phyloP scores from a whole-genome alignment of 225 moss, liverwort and hornwort species.

The Anthoceros angustus region DNA sequence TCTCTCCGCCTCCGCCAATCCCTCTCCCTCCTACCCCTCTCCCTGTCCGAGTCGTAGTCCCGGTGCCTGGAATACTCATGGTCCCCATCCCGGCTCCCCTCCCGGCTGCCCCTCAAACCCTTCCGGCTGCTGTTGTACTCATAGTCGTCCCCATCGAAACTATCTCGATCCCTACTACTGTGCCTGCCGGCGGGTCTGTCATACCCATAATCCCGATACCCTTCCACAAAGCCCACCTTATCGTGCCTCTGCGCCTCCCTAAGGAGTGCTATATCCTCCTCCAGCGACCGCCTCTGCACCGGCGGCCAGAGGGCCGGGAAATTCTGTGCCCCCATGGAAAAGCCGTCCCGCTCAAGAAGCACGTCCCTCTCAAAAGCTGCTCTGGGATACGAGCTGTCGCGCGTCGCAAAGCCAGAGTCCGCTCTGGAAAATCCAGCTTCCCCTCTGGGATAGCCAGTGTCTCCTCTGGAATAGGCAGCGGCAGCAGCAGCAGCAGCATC shows the following conservation, averaged over 20 bases:
- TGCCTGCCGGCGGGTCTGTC: slow-evolving; percentile 42
- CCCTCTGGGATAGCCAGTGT: not conserved
- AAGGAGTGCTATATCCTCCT: slow-evolving; percentile 62
- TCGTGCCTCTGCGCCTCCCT: slow-evolving; percentile 69
- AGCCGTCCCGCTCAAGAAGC: slow-evolving; percentile 54
- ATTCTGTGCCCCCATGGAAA: slow-evolving; percentile 19
- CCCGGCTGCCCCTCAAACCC: slow-evolving; percentile 44
- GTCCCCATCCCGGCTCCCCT: slow-evolving; percentile 62
- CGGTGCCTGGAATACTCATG: slow-evolving; percentile 48
- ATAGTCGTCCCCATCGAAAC: slow-evolving; percentile 64
- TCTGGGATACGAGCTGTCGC: slow-evolving; percentile 53
- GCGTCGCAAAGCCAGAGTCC: slow-evolving; percentile 2
- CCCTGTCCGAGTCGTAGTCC: slow-evolving; percentile 53
- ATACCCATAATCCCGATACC: slow-evolving; percentile 27
- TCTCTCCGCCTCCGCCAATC: slow-evolving; percentile 65
- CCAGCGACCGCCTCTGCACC: slow-evolving; percentile 61
- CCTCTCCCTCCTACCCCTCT: slow-evolving; percentile 56
- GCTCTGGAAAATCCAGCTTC: not conserved
- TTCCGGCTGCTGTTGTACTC: slow-evolving; percentile 44
- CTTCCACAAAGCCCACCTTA: slow-evolving; percentile 48
- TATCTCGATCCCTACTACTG: slow-evolving; percentile 56
- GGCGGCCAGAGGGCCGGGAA: slow-evolving; percentile 61
- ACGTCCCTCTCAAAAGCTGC: slow-evolving; percentile 48
- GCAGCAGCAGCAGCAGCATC: not conserved
- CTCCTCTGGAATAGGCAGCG: not conserved